phyloP scores from a whole-genome alignment of 176 grass and related monocot species.

The Hsuehochloa calcarea region DNA sequence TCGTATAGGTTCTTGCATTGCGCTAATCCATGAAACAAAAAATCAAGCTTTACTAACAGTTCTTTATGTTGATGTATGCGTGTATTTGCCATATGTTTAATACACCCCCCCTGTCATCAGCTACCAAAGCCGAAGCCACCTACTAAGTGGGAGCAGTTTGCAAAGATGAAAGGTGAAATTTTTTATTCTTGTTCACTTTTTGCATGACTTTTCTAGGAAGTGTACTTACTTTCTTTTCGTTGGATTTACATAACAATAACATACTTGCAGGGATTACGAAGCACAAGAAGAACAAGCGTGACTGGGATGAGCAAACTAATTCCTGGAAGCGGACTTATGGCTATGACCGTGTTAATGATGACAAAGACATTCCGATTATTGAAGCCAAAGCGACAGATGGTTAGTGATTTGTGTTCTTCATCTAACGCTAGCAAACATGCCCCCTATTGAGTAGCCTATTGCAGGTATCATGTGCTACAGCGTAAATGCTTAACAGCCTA shows the following conservation, averaged over 20 bases:
- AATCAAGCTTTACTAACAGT: background rate
- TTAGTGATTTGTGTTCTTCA: constrained; percentile 33
- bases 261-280: constrained; percentile 62
- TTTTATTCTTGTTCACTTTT: background rate
- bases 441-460: background rate
- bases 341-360: constrained; percentile 95
- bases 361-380: constrained; percentile 81
- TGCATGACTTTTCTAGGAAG: background rate
- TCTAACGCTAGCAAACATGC: background rate
- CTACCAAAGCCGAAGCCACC: constrained; percentile 78
- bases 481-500: background rate
- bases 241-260: background rate
- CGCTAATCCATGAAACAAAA: background rate
- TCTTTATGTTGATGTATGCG: background rate
- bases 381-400: constrained; percentile 75
- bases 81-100: background rate
- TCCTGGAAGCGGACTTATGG: constrained; percentile 84
- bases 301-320: constrained; percentile 79
- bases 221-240: background rate
- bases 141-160: constrained; percentile 93
- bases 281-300: constrained; percentile 79
- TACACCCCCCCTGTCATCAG: constrained; percentile 27
- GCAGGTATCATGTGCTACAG: background rate
- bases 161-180: constrained; percentile 63
- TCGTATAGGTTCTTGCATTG: background rate